phyloP scores from a whole-genome alignment of 2,329 filamentous ascomycete genomes.

The Penicillium italicum region DNA sequence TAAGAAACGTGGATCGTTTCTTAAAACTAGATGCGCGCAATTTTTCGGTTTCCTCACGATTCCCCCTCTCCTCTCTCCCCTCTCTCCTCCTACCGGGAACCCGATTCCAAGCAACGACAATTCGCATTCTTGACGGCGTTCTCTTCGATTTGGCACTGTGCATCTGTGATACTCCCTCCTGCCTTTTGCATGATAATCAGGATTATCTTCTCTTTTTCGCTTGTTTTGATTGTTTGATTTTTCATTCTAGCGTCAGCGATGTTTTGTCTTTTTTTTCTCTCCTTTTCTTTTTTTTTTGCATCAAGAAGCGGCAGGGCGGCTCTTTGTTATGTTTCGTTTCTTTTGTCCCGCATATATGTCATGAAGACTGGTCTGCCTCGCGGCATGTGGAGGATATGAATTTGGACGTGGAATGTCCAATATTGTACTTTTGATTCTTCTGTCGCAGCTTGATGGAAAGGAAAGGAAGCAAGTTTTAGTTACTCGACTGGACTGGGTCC shows the following conservation, averaged over 20 bases:
- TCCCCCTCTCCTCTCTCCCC: background rate
- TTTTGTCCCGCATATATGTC: slow-evolving; percentile 44
- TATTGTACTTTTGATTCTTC: slow-evolving; percentile 31
- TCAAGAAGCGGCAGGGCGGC: slow-evolving; percentile 49
- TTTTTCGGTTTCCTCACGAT: background rate
- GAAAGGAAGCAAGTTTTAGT: background rate
- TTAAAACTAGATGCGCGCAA: background rate
- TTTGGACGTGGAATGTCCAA: slow-evolving; percentile 41
- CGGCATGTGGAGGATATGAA: slow-evolving; percentile 44
- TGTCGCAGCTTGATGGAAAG: slow-evolving; percentile 24
- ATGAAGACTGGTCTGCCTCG: slow-evolving; percentile 50
- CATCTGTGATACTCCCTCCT: slow-evolving; percentile 42
- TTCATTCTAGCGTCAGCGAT: slow-evolving; percentile 50
- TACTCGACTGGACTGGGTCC: slow-evolving; percentile 21
- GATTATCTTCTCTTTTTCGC: slow-evolving; percentile 30
- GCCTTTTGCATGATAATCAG: slow-evolving; percentile 36
- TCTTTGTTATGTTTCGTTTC: slow-evolving; percentile 40
- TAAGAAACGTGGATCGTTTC: slow-evolving; percentile 22
- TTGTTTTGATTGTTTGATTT: slow-evolving; percentile 38
- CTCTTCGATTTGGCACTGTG: slow-evolving; percentile 45
- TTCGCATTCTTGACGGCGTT: slow-evolving; percentile 49
- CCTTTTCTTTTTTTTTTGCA: slow-evolving; percentile 33
- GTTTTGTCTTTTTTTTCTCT: slow-evolving; percentile 21
- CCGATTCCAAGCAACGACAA: slow-evolving; percentile 35
- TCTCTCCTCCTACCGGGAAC: slow-evolving; percentile 13